Evolutionary conservation across 2,329 filamentous ascomycete genomes (phyloP), one percentile per base, ranked within the genome.

Genomic region (Samsoniella hepiali): DNA sequence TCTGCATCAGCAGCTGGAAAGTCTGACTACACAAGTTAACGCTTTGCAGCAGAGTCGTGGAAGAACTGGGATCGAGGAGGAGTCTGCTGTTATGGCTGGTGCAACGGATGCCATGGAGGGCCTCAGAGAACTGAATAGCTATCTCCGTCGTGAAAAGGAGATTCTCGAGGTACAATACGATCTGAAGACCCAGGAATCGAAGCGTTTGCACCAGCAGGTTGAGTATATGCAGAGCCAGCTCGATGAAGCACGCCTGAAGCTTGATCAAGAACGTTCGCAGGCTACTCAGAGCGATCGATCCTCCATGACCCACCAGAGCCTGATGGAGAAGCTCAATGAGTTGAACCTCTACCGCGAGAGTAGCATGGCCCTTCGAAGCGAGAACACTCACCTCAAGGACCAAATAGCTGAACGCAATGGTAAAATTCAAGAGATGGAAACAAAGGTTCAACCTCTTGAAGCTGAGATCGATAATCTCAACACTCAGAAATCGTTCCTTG

Each of bases 151-250:
- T 49, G 96, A 99, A 77, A 99, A 98, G 80, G 95, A 98, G 73
- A 98, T 99, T 68, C 84, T 97, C 9, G 94, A 99, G 69, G 91
- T 97, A n/a, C 94, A 98, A 72, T 91, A 93, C 70, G 93, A 97
- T 69, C 82, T 98, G 51, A 93, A 94, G 70, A 83, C 88, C 0
- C 91, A 96, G 70, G 95, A 99, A 76, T 84, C 87, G 61, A 96
- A 96, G 76, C 88, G 95, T 61, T 78, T 97, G 49, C 91, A 94
- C 71, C 92, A 97, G 70, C 93, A 98, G 72, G 84, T 97, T 31
- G 90, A 96, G 58, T 93, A 97, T 72, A 84, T 89, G 9, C 91
- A 95, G 70, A 86, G 86, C 29, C 92, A 98, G 73, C 87, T 99
- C 8, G 95, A 99, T 66, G 93, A 97, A 69, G 85, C 90, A 7